Evolutionary conservation across 257 asterid genomes (phyloP).

Genomic region (Scutellaria minor): DNA sequence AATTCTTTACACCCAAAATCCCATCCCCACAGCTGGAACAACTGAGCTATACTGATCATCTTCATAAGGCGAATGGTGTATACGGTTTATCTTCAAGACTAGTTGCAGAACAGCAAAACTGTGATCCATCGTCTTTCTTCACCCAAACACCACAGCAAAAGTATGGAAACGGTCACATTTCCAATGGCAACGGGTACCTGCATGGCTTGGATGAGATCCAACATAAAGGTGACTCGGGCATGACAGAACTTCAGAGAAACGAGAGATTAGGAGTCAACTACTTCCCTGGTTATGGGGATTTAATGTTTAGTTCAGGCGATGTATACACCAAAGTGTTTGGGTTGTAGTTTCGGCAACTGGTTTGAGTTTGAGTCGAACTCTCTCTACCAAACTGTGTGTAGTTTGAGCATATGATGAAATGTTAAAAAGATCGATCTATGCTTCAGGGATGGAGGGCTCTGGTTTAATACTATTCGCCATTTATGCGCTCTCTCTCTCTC

Average conservation of each 20-base stretch:
- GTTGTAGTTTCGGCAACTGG: slow-evolving; percentile 46
- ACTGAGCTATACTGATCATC: slow-evolving; percentile 42
- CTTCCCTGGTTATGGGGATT: slow-evolving; percentile 70
- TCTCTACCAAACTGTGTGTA: slow-evolving; percentile 38
- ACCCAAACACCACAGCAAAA: slow-evolving; percentile 53
- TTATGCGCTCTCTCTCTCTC: not conserved
- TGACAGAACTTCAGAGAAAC: slow-evolving; percentile 55
- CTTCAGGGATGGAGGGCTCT: slow-evolving; percentile 17
- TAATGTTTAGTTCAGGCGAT: slow-evolving; percentile 67
- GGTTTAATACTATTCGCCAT: not conserved
- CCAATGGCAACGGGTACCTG: slow-evolving; percentile 51
- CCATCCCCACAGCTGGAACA: slow-evolving; percentile 54
- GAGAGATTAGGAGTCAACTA: slow-evolving; percentile 63
- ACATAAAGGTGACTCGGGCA: slow-evolving; percentile 52
- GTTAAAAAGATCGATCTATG: slow-evolving; percentile 25
- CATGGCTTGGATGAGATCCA: slow-evolving; percentile 52
- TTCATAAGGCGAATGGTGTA: slow-evolving; percentile 38
- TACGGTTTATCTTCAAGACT: slow-evolving; percentile 60
- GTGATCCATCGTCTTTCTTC: slow-evolving; percentile 48
- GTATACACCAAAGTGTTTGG: slow-evolving; percentile 67
- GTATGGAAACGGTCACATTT: slow-evolving; percentile 46
- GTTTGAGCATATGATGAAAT: slow-evolving; percentile 35
- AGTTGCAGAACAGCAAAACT: slow-evolving; percentile 50
- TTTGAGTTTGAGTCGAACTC: slow-evolving; percentile 33
- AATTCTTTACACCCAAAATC: slow-evolving; percentile 49